Percentiles rank a stretch among this genome's conserved stretches.
Evolutionary conservation across 768 basidiomycete genomes (phyloP).

Genomic region (Clathrus columnatus): DNA sequence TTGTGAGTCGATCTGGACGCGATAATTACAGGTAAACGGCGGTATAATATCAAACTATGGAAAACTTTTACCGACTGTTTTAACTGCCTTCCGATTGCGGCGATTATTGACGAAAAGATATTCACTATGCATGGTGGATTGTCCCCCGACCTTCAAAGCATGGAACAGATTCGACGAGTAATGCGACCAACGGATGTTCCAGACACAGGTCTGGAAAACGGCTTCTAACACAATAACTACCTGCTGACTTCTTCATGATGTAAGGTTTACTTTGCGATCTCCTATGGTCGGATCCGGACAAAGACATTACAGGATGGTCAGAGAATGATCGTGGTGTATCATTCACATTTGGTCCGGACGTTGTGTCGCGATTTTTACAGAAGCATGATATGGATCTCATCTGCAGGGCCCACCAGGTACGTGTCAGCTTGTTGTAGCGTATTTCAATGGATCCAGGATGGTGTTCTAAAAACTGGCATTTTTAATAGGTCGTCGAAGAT

Average conservation of each 20-base stretch:
- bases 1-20: constrained; percentile 2
- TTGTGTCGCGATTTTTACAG: constrained; percentile 95
- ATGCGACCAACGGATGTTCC: constrained; percentile 99
- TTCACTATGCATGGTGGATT: constrained; percentile 99
- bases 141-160: constrained; percentile 94
- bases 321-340: constrained; percentile 99
- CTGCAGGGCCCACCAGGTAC: constrained; percentile 93
- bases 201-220: constrained; percentile 83
- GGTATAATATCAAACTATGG: constrained; percentile 99
- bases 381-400: constrained; percentile 99
- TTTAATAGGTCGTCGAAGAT: constrained; percentile 84
- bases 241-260: constrained; percentile 2
- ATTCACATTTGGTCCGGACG: constrained; percentile 97
- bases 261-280: constrained; percentile 90
- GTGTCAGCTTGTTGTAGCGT: constrained; percentile 21
- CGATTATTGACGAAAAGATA: constrained; percentile 99
- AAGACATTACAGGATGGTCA: constrained; percentile 98
- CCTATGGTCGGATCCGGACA: constrained; percentile 98
- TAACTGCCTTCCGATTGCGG: constrained; percentile 98
- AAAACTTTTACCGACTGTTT: constrained; percentile 99
- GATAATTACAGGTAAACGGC: constrained; percentile 78
- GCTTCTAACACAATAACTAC: not conserved
- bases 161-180: constrained; percentile 99
- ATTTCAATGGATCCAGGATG: not conserved
- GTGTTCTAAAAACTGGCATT: constrained; percentile 3